Conservation (phyloP, 2,329 filamentous ascomycete species). For the Apiospora aurea region DNA sequence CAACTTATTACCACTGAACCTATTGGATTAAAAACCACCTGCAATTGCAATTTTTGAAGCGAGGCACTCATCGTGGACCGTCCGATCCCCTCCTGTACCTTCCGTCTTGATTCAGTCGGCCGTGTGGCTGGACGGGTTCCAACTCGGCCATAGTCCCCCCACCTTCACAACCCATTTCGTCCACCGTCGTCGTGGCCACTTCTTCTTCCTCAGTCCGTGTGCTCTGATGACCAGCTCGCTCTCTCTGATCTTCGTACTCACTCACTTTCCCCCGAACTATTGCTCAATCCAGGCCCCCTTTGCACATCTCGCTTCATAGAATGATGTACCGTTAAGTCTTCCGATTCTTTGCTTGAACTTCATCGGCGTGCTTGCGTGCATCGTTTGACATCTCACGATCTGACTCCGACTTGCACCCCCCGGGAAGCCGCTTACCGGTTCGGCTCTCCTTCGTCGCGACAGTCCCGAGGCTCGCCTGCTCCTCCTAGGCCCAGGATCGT, state of each 20-base stretch:
- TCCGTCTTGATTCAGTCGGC: background rate
- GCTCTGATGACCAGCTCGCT: slow-evolving; percentile 2
- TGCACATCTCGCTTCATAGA: slow-evolving; percentile 9
- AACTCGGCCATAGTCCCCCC: slow-evolving; percentile 17
- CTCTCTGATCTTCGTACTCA: background rate
- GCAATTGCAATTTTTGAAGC: background rate
- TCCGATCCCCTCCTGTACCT: background rate
- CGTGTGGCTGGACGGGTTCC: slow-evolving; percentile 7
- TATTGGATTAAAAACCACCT: background rate
- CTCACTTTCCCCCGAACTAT: slow-evolving; percentile 14
- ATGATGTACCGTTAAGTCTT: slow-evolving; percentile 20
- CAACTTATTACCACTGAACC: background rate
- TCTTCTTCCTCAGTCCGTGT: slow-evolving; percentile 12
- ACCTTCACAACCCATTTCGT: slow-evolving; percentile 8
- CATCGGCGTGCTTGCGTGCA: slow-evolving; percentile 1
- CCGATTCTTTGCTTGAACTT: background rate
- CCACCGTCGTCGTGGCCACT: slow-evolving; percentile 20
- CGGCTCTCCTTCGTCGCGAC: background rate
- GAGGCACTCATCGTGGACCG: slow-evolving; percentile 7
- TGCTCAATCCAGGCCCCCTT: background rate
- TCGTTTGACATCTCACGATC: slow-evolving; percentile 21
- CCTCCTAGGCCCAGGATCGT: slow-evolving; percentile 11
- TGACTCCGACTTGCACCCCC: slow-evolving; percentile 4
- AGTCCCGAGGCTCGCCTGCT: slow-evolving; percentile 1
- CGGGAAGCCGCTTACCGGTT: slow-evolving; percentile 2